phyloP scores from a whole-genome alignment of 371 early-diverging fungal genomes.

The Syncephalis plumigaleata region DNA sequence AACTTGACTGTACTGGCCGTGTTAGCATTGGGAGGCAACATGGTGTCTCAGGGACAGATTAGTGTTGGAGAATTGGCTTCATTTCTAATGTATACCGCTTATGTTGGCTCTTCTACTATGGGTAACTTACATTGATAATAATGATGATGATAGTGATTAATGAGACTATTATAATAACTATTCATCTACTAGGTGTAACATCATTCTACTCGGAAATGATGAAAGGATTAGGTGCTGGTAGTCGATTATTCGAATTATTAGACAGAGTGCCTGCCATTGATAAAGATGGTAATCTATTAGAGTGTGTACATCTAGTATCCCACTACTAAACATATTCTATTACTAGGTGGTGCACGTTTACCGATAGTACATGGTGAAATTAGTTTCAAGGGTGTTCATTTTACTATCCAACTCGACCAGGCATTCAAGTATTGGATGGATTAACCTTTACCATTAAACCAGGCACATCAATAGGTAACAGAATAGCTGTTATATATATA shows the following conservation, averaged over 20 bases:
- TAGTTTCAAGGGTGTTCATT: constrained; percentile 41
- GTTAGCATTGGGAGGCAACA: constrained; percentile 51
- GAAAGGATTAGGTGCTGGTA: constrained; percentile 68
- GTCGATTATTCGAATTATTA: constrained; percentile 48
- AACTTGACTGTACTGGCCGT: constrained; percentile 59
- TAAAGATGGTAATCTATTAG: not conserved
- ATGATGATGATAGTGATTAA: too few relatives aligned
- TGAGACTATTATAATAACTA: too few relatives aligned
- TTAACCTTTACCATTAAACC: constrained; percentile 46
- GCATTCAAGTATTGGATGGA: constrained; percentile 34
- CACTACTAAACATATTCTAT: too few relatives aligned
- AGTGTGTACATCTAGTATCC: too few relatives aligned
- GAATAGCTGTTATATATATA: not conserved
- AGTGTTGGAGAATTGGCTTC: constrained; percentile 64
- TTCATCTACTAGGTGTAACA: constrained; percentile 32
- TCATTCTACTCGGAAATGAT: constrained; percentile 66
- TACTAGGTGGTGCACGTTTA: not conserved
- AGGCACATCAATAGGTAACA: constrained; percentile 22
- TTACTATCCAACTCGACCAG: constrained; percentile 53
- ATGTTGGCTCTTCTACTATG: constrained; percentile 51
- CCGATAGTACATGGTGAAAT: constrained; percentile 26
- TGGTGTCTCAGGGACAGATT: constrained; percentile 49
- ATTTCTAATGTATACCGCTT: constrained; percentile 69
- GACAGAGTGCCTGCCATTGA: constrained; percentile 33
- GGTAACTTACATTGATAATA: constrained; percentile 19